Conservation (phyloP, 208 protist species). For the Trypanosoma cruzi region DNA sequence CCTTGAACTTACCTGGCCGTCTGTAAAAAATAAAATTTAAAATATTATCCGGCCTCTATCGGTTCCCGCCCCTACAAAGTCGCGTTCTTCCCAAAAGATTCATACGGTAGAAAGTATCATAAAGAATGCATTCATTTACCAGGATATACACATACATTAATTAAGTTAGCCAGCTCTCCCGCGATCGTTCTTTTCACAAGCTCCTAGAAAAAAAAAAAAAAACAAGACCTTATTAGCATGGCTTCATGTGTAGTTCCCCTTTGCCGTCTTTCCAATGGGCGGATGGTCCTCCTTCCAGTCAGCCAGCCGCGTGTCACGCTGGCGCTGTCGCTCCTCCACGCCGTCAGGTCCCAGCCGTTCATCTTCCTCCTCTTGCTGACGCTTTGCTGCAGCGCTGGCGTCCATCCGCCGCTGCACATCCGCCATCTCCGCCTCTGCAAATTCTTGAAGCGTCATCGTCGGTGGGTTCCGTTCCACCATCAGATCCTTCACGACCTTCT, state of each 20-base stretch:
- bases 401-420: constrained; percentile 79
- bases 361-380: constrained; percentile 71
- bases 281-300: constrained; percentile 90
- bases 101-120: no score
- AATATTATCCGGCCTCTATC: no score
- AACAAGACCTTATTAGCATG: background rate
- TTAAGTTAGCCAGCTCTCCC: no score
- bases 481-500: constrained; percentile 71
- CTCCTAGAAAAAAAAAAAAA: constrained; percentile 15
- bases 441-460: constrained; percentile 88
- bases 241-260: constrained; percentile 85
- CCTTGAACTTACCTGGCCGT: no score
- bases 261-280: constrained; percentile 70
- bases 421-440: constrained; percentile 84
- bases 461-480: constrained; percentile 83
- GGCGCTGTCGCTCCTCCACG: constrained; percentile 83
- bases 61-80: no score
- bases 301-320: constrained; percentile 73
- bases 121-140: no score
- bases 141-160: no score
- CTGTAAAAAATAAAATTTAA: no score
- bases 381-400: constrained; percentile 39
- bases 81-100: no score
- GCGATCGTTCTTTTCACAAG: no score
- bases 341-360: constrained; percentile 75